Evolutionary conservation across 2,329 filamentous ascomycete genomes (phyloP).

Genomic region (Penicillium sp.): DNA sequence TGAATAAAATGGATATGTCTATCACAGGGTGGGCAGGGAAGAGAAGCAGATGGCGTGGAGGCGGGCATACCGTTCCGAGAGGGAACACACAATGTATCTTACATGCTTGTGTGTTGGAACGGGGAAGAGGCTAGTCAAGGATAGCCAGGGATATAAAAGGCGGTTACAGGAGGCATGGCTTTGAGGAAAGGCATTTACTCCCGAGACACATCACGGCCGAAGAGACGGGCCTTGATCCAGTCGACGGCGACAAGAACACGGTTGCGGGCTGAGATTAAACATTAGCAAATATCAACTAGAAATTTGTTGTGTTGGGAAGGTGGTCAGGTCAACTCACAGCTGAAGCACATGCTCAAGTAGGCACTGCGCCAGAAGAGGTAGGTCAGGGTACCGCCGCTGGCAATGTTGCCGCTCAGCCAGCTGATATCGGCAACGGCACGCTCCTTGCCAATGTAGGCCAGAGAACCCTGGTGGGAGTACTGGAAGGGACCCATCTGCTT

Average conservation of each 20-base stretch:
- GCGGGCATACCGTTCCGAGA: constrained; percentile 29
- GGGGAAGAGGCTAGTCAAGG: constrained; percentile 21
- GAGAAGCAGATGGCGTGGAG: constrained; percentile 14
- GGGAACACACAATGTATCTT: constrained; percentile 1
- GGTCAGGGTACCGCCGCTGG: constrained; percentile 88
- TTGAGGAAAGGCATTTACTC: constrained; percentile 43
- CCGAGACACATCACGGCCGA: constrained; percentile 82
- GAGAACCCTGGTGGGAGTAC: constrained; percentile 95
- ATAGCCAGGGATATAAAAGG: constrained; percentile 19
- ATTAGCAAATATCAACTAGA: constrained; percentile 8
- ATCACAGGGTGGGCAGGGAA: constrained; percentile 23
- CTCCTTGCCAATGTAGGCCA: constrained; percentile 98
- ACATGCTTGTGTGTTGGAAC: constrained; percentile 8
- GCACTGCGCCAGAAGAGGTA: constrained; percentile 99
- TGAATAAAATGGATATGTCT: constrained; percentile 30
- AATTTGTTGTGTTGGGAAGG: constrained; percentile 15
- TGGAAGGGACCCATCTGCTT: constrained; percentile 98
- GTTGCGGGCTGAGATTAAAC: constrained; percentile 73
- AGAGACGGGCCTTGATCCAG: constrained; percentile 96
- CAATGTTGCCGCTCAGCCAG: constrained; percentile 97
- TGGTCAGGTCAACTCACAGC: constrained; percentile 92
- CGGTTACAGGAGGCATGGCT: constrained; percentile 13
- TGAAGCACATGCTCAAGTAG: constrained; percentile 99
- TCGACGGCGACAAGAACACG: constrained; percentile 90
- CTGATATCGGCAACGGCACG: constrained; percentile 96